Conservation (phyloP, 2,329 filamentous ascomycete genomes). For the Metarhizium rileyi region DNA sequence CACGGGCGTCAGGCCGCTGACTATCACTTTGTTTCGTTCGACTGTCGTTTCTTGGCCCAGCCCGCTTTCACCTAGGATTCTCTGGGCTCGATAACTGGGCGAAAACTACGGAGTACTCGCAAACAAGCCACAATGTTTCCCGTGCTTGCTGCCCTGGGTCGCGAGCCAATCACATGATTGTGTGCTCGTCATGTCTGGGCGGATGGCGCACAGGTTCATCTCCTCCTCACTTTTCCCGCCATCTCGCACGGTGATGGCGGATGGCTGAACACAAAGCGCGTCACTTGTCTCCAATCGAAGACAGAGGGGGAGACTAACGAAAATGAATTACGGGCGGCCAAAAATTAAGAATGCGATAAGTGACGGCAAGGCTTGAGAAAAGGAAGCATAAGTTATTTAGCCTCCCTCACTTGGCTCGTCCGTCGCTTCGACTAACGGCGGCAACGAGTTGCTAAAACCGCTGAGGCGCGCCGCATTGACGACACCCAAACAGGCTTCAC, state of each 20-base stretch:
- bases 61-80: too few relatives aligned
- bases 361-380: too few relatives aligned
- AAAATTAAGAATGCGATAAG: neutral
- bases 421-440: neutral
- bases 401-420: neutral
- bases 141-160: neutral
- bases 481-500: neutral
- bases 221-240: neutral
- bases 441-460: neutral
- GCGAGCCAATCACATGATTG: neutral
- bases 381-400: neutral
- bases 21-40: too few relatives aligned
- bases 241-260: neutral
- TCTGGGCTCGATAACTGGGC: too few relatives aligned
- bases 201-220: neutral
- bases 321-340: neutral
- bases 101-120: too few relatives aligned
- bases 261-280: neutral
- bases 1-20: too few relatives aligned
- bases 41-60: too few relatives aligned
- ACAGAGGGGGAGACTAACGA: neutral
- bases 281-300: neutral
- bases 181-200: neutral
- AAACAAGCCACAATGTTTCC: too few relatives aligned
- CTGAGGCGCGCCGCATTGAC: neutral